Base-by-base conservation (phyloP, 805 yeast species). In the Candida nonsorbophila region DNA sequence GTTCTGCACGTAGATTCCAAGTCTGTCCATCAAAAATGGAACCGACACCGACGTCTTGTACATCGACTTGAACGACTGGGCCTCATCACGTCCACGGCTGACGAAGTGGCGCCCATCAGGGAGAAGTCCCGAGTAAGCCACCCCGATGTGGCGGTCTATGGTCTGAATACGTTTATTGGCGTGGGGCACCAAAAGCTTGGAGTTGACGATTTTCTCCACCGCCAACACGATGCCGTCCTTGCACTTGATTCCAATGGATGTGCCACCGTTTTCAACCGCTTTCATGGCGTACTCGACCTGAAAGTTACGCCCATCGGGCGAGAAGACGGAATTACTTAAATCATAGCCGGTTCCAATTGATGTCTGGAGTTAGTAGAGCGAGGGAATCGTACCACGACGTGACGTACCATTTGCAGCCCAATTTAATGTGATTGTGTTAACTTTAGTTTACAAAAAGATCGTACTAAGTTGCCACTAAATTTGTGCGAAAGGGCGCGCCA, bases 261-360 rank as follows among this genome's bases (percentile, higher is more conserved):
- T 92, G 7, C 96, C 94, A 28, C 96, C 96, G 49, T 87, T 88
- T 58, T 92, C 99, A 3, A 90, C 97, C 2, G 98, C 98, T 54
- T 92, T 92, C 48, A 83, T 72, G 18, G 99, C 99, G 50, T 92
- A 92, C 58, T 92, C 98, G 12, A 92, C 98, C 60, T 92, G 99
- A 67, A 92, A 92, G 58, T 84, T 85, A 65, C 95, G 74, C 22
- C 95, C 95, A 55, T 86, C 95, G 33, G 90, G 90, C 32, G 86
- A 78, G 65, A 92, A 92, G 38, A 90, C 96, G 63, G 94, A 81
- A 67, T 92, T 92, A 19, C 97, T 86, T 52, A 92, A 79, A 71
- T 92, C 99, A 77, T 92, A 92, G 12, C 99, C 99, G 16, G 99
- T 92, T 47, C 99, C 99, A 47, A 92, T 88, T 26, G 98, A 92